These are phyloP conservation scores for Microdochium paspali DNA, from an alignment of 2,329 filamentous ascomycete species.

Conservation along the genomic window DNA sequence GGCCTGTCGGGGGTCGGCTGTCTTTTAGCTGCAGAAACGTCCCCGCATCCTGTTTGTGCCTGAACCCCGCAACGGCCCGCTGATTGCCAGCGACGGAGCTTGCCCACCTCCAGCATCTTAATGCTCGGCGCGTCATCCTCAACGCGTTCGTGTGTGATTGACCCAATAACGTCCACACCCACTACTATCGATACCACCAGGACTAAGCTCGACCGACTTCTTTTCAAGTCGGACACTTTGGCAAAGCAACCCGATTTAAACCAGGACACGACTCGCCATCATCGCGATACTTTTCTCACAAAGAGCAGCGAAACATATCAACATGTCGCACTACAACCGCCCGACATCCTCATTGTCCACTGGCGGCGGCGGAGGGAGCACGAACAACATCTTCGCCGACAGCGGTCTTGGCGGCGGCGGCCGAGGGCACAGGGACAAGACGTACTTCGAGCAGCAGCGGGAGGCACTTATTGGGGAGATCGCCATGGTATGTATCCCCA, in stretches of 20 bases:
- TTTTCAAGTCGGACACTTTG: neutral
- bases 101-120: no score
- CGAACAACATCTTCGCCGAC: constrained; percentile 6
- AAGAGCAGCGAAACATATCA: no score
- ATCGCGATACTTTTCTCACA: neutral
- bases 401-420: constrained; percentile 9
- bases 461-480: constrained; percentile 64
- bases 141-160: no score
- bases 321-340: neutral
- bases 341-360: neutral
- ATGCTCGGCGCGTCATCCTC: no score
- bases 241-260: neutral
- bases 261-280: neutral
- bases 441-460: constrained; percentile 70
- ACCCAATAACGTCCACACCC: no score
- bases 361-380: neutral
- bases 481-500: constrained; percentile 51
- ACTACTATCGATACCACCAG: no score
- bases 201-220: no score
- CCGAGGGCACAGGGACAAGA: constrained; percentile 32
- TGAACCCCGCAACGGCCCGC: no score
- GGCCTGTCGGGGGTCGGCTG: no score
- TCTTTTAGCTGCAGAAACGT: no score
- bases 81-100: no score
- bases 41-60: no score